phyloP scores from a whole-genome alignment of 2,329 filamentous ascomycete species.

The Pseudogymnoascus sp. region DNA sequence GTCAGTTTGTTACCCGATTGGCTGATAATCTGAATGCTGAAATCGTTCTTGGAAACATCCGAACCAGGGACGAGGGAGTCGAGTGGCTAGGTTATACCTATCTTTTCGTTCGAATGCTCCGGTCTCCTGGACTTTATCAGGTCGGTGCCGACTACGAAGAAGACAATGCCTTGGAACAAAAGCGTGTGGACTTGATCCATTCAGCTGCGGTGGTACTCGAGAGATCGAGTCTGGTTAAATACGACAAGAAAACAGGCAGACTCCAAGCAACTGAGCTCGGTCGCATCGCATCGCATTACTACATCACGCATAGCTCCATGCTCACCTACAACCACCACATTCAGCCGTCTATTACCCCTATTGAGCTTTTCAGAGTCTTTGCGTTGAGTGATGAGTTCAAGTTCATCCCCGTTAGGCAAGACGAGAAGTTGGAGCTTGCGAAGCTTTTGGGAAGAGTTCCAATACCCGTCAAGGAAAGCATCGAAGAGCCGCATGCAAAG shows the following conservation, averaged over 20 bases:
- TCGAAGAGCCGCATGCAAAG: constrained; percentile 94
- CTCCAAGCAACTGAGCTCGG: constrained; percentile 89
- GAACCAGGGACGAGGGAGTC: constrained; percentile 89
- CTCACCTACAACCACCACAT: constrained; percentile 93
- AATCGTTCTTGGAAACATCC: constrained; percentile 86
- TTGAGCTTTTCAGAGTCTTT: constrained; percentile 95
- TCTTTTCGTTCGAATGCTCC: constrained; percentile 93
- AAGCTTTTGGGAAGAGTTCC: constrained; percentile 86
- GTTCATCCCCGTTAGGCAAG: constrained; percentile 94
- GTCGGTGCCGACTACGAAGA: constrained; percentile 94
- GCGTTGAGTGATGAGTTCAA: constrained; percentile 97
- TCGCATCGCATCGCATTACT: constrained; percentile 94
- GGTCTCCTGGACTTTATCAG: constrained; percentile 88
- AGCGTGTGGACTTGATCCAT: constrained; percentile 93
- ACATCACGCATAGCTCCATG: constrained; percentile 95
- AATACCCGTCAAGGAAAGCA: constrained; percentile 93
- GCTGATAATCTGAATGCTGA: constrained; percentile 97
- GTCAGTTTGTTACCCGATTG: constrained; percentile 84
- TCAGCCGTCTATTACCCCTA: constrained; percentile 83
- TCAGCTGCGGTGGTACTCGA: constrained; percentile 83
- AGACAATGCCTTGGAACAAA: constrained; percentile 85
- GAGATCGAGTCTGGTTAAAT: constrained; percentile 83
- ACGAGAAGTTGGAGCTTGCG: constrained; percentile 92
- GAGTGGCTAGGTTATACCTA: constrained; percentile 99
- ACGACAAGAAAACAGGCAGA: constrained; percentile 86